Evolutionary conservation across 2,329 filamentous ascomycete species (phyloP), one percentile per base, ranked within the genome.

Genomic region (Sodiomyces alkalinus): DNA sequence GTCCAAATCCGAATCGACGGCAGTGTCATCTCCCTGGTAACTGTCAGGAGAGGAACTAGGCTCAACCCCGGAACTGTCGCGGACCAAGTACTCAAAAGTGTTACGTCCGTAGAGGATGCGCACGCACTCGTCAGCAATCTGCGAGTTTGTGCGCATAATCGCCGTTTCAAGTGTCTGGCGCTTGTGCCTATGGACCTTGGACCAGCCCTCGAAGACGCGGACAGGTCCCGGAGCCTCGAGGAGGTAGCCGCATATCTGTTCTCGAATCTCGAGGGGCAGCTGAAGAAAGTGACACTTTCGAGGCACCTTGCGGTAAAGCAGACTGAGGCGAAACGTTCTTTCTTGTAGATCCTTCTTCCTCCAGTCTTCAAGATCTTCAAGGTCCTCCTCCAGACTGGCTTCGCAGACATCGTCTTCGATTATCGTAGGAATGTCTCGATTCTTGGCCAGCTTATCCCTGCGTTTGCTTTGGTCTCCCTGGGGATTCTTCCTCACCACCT

Each of bases 61-160:
- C 18, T 7, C 47, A 22, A 19, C 21, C 19, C 30, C n/a, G 2
- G 39, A 42, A 6, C 27, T 37, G 33, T 66, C 59, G 2, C 62
- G 52, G 9, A 66, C 41, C 6, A 49, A 43, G 34, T 68, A 67
- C 2, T 48, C 36, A 33, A 68, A 68, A 0, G 28, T 48, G 27
- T 68, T 68, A 17, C 54, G 46, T 3, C 58, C 55, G 32, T 62
- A 69, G 1, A 69, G 46, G 4, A 66, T 41, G 2, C 39, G 39
- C 2, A 49, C 35, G 2, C 53, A 56, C 39, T 65, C 58, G 0
- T 26, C 6, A 18, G 48, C 48, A 17, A 61, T 36, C 2, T 33
- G 29, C 3, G 35, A 39, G 42, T 52, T 58, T 3, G 44, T 46
- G 3, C 34, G 29, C 15, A 68, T 41, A 23, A 69, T 51, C 0